Evolutionary conservation across 805 yeast genomes (phyloP).

Genomic region (Ogataea allantospora): DNA sequence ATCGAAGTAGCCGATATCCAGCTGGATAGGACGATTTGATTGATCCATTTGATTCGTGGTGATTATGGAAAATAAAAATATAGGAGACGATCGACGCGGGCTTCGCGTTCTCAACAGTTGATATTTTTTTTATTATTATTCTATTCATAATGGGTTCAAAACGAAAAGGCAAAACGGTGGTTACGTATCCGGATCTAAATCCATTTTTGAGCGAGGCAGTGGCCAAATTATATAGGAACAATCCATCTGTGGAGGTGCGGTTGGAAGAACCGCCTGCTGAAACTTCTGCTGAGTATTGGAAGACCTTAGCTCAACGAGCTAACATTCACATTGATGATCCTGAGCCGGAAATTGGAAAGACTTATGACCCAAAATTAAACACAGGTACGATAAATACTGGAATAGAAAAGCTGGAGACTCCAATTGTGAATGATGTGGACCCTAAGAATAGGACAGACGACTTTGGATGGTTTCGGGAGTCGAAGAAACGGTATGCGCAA

Average conservation of each 20-base stretch:
- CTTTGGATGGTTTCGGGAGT: conserved; percentile 34
- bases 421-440: not conserved
- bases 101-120: conserved; percentile 2
- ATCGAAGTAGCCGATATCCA: conserved; percentile 63
- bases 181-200: conserved; percentile 18
- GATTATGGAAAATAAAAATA: conserved; percentile 1
- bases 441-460: conserved; percentile 18
- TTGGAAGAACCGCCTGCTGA: conserved; percentile 12
- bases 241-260: conserved; percentile 16
- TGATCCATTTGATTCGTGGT: conserved; percentile 4
- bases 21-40: conserved; percentile 14
- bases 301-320: conserved; percentile 29
- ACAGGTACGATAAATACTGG: not conserved
- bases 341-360: not conserved
- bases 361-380: not conserved
- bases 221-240: conserved; percentile 20
- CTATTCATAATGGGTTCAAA: conserved; percentile 4
- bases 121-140: not conserved
- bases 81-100: conserved; percentile 3
- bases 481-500: conserved; percentile 34
- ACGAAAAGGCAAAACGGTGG: conserved; percentile 9
- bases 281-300: conserved; percentile 28
- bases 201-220: conserved; percentile 27
- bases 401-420: not conserved
- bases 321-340: conserved; percentile 23